A percentile compares a stretch with the other conserved stretches of the same genome.
Evolutionary conservation across 768 basidiomycete species (phyloP).

Genomic region (Coprinopsis marcescibilis): DNA sequence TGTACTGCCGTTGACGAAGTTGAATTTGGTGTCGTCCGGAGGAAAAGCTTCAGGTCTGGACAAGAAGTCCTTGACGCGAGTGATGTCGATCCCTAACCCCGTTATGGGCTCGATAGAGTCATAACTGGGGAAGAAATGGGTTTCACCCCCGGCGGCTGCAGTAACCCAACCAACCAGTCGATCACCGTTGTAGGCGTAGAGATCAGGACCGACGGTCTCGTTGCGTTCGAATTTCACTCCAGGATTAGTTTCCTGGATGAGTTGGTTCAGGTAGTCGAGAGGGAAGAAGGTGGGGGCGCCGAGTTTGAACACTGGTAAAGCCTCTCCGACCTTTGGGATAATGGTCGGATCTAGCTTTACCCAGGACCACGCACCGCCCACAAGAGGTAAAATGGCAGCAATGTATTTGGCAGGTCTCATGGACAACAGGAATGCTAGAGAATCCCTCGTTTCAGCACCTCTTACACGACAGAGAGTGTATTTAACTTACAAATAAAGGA

Average conservation of each 20-base stretch:
- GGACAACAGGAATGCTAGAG: too few relatives aligned
- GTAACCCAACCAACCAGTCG: conserved; percentile 10
- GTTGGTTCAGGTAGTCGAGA: not conserved
- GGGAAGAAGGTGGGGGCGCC: conserved; percentile 2
- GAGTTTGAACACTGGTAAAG: conserved; percentile 5
- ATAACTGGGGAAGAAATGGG: conserved; percentile 9
- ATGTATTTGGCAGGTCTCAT: too few relatives aligned
- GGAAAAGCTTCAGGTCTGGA: not conserved
- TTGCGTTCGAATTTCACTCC: not conserved
- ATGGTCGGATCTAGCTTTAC: conserved; percentile 2
- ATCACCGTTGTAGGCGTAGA: conserved; percentile 4
- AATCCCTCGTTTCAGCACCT: too few relatives aligned
- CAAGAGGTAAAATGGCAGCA: too few relatives aligned
- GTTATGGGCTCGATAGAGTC: not conserved
- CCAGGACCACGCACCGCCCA: too few relatives aligned
- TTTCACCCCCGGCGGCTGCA: conserved; percentile 4
- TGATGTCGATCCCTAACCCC: not conserved
- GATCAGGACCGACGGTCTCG: conserved; percentile 3
- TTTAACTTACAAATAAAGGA: too few relatives aligned
- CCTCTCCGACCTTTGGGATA: not conserved
- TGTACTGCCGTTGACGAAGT: not conserved
- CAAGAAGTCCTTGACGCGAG: not conserved
- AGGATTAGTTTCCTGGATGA: not conserved
- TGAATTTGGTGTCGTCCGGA: conserved; percentile 6
- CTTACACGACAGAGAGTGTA: too few relatives aligned